A percentile compares a stretch with the other conserved stretches of the same genome.
phyloP scores from a whole-genome alignment of 73 alveolate species.

The Paramecium octaurelia region DNA sequence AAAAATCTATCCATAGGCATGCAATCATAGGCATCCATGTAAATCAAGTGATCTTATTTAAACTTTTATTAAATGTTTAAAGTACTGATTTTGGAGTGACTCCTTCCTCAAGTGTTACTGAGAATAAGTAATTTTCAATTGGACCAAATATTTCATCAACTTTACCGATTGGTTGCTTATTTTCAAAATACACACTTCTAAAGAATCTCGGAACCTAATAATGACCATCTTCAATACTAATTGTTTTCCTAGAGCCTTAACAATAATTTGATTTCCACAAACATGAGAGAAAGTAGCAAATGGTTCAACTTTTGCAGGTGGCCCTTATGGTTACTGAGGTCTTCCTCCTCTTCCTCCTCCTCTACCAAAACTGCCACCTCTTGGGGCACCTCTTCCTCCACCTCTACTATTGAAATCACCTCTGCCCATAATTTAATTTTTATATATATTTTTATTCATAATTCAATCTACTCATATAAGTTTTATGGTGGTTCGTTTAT shows the following conservation, averaged over 20 bases:
- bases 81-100: constrained; percentile 39
- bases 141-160: constrained; percentile 63
- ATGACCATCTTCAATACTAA: neutral
- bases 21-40: constrained; percentile 57
- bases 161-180: constrained; percentile 52
- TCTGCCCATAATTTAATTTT: constrained; percentile 54
- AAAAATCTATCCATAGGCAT: constrained; percentile 62
- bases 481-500: neutral
- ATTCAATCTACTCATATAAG: neutral
- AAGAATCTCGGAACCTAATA: constrained; percentile 62
- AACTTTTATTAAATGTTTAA: neutral
- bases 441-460: constrained; percentile 2
- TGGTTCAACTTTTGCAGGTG: constrained; percentile 63
- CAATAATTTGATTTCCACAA: constrained; percentile 61
- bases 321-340: constrained; percentile 33
- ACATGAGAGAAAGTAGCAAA: constrained; percentile 50
- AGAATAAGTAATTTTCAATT: constrained; percentile 49
- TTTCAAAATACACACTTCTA: constrained; percentile 60
- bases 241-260: constrained; percentile 1
- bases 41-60: constrained; percentile 40
- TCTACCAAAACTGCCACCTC: constrained; percentile 48
- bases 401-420: constrained; percentile 47
- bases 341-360: constrained; percentile 61
- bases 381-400: constrained; percentile 52
- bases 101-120: constrained; percentile 56